phyloP scores from a whole-genome alignment of 176 grass and related monocot species.

The Stipa capillata region DNA sequence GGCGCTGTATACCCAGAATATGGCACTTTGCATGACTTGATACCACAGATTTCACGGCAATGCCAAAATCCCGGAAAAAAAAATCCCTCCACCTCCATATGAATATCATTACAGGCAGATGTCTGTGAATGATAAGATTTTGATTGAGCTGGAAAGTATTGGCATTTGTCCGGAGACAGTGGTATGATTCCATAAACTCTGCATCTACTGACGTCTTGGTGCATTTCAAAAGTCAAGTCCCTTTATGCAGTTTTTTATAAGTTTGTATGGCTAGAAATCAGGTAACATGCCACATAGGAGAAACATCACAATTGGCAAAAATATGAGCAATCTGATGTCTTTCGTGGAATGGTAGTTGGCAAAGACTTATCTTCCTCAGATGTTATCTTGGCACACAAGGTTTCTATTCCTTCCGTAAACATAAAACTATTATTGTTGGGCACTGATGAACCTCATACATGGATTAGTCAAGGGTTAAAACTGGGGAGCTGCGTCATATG shows the following conservation, averaged over 20 bases:
- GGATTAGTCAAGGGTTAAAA: neutral
- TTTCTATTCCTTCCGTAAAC: neutral
- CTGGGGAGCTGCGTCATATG: neutral
- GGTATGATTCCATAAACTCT: slow-evolving; percentile 38
- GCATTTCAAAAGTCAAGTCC: neutral
- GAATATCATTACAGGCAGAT: slow-evolving; percentile 59
- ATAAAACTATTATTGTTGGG: neutral
- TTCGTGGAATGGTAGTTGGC: neutral
- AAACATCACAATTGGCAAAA: neutral
- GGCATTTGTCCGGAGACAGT: slow-evolving; percentile 53
- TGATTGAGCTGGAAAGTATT: slow-evolving; percentile 82
- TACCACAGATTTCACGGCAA: slow-evolving; percentile 18
- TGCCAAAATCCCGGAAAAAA: slow-evolving; percentile 26
- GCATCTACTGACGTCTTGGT: neutral
- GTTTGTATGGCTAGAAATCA: neutral
- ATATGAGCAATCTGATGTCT: neutral
- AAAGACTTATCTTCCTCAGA: neutral
- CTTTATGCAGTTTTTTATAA: neutral
- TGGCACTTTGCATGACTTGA: slow-evolving; percentile 23
- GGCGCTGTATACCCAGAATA: slow-evolving; percentile 31
- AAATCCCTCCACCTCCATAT: slow-evolving; percentile 32
- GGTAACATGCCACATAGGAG: neutral
- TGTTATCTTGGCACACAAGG: neutral
- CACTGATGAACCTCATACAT: neutral
- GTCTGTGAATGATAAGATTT: slow-evolving; percentile 69